Conservation (phyloP, 441 rosid genomes). For the Gossypium aridum region DNA sequence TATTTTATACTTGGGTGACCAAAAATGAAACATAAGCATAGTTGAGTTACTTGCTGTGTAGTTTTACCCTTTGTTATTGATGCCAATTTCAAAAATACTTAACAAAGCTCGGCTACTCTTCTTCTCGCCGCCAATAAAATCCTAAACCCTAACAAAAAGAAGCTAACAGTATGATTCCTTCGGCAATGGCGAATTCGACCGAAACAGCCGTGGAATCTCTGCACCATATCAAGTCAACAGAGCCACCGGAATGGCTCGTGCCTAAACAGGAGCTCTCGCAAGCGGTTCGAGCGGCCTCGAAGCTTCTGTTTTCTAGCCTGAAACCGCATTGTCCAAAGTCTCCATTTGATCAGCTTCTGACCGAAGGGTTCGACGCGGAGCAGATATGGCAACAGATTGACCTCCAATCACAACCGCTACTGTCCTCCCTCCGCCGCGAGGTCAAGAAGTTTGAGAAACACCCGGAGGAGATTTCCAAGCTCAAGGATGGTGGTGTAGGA, state of each 20-base stretch:
- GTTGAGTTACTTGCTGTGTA: too few species aligned
- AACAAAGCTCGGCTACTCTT: too few species aligned
- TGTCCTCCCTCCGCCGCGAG: constrained; percentile 48
- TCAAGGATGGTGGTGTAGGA: constrained; percentile 19
- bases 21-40: too few species aligned
- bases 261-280: constrained; percentile 46
- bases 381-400: constrained; percentile 98
- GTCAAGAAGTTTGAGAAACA: constrained; percentile 47
- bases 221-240: constrained; percentile 43
- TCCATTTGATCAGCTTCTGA: constrained; percentile 60
- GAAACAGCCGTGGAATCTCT: constrained; percentile 37
- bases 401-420: constrained; percentile 59
- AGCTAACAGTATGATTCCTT: not conserved
- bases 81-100: too few species aligned
- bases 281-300: constrained; percentile 51
- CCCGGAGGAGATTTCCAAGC: constrained; percentile 40
- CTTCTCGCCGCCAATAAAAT: not conserved
- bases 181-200: constrained; percentile 25
- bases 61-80: too few species aligned
- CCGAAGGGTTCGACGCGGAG: constrained; percentile 78
- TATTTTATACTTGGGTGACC: too few species aligned
- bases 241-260: constrained; percentile 60
- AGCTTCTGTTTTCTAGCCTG: constrained; percentile 48
- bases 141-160: not conserved
- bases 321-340: constrained; percentile 50